Evolutionary conservation across 2,329 filamentous ascomycete species (phyloP), one percentile per base, ranked within the genome.

Genomic region (Nigrospora sphaerica): DNA sequence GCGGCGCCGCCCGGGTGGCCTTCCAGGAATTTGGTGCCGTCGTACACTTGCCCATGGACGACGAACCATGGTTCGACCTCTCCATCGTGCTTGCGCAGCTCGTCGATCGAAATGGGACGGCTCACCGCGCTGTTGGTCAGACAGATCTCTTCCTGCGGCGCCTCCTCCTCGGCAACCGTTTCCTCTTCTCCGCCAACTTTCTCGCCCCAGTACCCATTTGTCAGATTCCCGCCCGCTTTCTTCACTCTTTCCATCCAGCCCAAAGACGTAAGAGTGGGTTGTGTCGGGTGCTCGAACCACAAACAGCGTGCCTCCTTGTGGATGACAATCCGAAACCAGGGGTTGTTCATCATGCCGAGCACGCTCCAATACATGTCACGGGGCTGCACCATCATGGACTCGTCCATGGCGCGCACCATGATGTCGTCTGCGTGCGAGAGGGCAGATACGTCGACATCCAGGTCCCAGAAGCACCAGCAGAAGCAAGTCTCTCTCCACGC

Each of bases 271-370:
- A 89, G 65, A 1, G 84, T 83, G 7, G 90, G 88, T 52, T 90
- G 85, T 3, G 89, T 95, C 0, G 91, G 91, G 56, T 96, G 91
- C 62, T 95, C 90, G 54, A 96, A 96, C 6, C 80, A 75, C 37
- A 95, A 66, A 9, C 60, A 65, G 14, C 78, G 72, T 0, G 72
- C 74, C 49, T 91, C 83, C 46, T 82, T 83, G 44, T 81, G 78
- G 46, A 96, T 86, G 2, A 83, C 80, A 1, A 96, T 78, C 6
- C 91, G 77, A 63, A 86, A 96, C 91, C 91, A 96, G 0, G 88
- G 87, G 57, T 95, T 95, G 67, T 95, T 95, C 91, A 96, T 95
- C 91, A 96, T 96, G 0, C 91, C 90, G 35, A 95, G 70, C 2
- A 95, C 89, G 49, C 82, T 90, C 91, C 91, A 96, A 68, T 95